Conservation (phyloP, 75 land plant genomes). For the Cupressus sempervirens region DNA sequence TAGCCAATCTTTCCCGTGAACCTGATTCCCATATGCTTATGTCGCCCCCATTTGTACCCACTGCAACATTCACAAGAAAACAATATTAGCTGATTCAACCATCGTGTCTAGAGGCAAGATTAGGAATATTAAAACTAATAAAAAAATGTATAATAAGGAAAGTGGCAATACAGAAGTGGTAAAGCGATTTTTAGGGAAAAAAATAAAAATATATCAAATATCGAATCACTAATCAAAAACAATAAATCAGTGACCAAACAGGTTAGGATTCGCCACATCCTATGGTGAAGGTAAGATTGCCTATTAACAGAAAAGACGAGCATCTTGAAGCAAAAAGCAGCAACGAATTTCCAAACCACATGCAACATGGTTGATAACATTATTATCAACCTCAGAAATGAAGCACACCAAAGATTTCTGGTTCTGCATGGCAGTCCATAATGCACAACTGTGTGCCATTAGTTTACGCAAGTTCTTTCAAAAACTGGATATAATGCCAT, state of each 20-base stretch:
- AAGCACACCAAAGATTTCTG: not conserved
- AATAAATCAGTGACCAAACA: not conserved
- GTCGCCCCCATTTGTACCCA: conserved; percentile 93
- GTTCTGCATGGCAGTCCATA: not conserved
- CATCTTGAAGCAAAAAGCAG: not conserved
- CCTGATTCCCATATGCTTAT: conserved; percentile 77
- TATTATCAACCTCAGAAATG: not conserved
- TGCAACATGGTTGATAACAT: not conserved
- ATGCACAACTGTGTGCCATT: not conserved
- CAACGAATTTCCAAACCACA: not conserved
- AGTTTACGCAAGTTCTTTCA: not conserved
- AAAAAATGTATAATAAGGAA: not conserved
- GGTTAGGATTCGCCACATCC: not conserved
- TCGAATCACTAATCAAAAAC: not conserved
- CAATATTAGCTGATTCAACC: not conserved
- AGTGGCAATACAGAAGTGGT: not conserved
- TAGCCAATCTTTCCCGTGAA: conserved; percentile 54
- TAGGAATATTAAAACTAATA: not conserved
- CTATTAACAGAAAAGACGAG: not conserved
- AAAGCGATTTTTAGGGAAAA: not conserved
- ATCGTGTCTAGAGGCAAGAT: not conserved
- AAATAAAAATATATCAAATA: not conserved
- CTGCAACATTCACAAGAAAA: conserved; percentile 23
- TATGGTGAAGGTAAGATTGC: not conserved
- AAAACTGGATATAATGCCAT: conserved; percentile 2